Conservation (phyloP, 2,329 filamentous ascomycete species). For the Trichoderma koningii region DNA sequence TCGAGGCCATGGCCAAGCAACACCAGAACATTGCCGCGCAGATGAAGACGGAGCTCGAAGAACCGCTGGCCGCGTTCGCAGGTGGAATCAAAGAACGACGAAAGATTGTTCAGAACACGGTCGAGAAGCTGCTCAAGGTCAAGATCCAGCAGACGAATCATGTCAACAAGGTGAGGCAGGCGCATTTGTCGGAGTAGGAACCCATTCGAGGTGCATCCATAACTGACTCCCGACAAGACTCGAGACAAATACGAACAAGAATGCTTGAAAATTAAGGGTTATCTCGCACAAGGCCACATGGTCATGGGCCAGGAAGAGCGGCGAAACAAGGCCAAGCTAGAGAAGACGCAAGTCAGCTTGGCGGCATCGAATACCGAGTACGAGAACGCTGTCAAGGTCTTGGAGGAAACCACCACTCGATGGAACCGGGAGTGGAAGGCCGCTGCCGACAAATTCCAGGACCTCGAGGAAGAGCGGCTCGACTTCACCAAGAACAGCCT, state of each 20-base stretch:
- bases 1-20: constrained; percentile 91
- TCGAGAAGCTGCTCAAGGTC: constrained; percentile 90
- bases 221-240: constrained; percentile 53
- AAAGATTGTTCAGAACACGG: constrained; percentile 92
- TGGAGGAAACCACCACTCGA: constrained; percentile 90
- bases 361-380: constrained; percentile 91
- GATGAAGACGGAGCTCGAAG: constrained; percentile 95
- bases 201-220: background rate
- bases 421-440: constrained; percentile 99
- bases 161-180: constrained; percentile 77
- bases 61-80: constrained; percentile 86
- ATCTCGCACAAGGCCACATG: constrained; percentile 98
- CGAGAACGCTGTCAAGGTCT: constrained; percentile 84
- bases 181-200: too few species aligned
- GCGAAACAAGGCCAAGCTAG: constrained; percentile 97
- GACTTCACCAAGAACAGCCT: constrained; percentile 98
- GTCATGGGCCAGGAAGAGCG: constrained; percentile 99
- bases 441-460: constrained; percentile 98
- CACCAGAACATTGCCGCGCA: constrained; percentile 87
- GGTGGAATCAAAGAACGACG: constrained; percentile 94
- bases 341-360: constrained; percentile 97
- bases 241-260: constrained; percentile 96
- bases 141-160: constrained; percentile 88
- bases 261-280: constrained; percentile 96
- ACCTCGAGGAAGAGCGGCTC: constrained; percentile 92